A percentile compares a stretch with the other conserved stretches of the same genome.
Evolutionary conservation across 257 asterid genomes (phyloP).

Genomic region (Leptodermis oblonga): DNA sequence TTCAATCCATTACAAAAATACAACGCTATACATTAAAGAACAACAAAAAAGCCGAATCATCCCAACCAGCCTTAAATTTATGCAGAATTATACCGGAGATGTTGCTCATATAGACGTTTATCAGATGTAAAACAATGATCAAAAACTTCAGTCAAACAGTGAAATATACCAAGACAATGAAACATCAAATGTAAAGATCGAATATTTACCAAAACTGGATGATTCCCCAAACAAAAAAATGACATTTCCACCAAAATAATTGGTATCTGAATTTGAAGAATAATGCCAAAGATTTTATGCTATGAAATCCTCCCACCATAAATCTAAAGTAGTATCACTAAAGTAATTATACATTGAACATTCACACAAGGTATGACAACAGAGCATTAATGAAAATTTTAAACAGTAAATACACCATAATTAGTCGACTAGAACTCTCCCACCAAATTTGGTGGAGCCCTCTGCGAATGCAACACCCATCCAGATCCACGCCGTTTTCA

Average conservation of each 20-base stretch:
- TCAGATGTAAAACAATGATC: constrained; percentile 52
- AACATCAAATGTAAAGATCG: background rate
- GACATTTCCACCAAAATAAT: background rate
- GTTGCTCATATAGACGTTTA: constrained; percentile 75
- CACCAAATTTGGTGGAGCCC: too few species aligned
- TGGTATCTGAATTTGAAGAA: background rate
- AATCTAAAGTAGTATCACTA: background rate
- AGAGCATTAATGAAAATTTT: too few species aligned
- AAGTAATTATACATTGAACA: background rate
- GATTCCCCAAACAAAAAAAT: constrained; percentile 27
- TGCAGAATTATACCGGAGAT: constrained; percentile 62
- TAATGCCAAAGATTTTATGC: too few species aligned
- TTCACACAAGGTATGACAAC: too few species aligned
- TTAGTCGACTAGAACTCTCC: too few species aligned
- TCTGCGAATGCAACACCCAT: too few species aligned
- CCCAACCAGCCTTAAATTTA: constrained; percentile 18
- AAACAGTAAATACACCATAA: too few species aligned
- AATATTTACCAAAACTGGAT: constrained; percentile 69
- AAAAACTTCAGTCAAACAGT: constrained; percentile 2
- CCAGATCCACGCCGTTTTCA: too few species aligned
- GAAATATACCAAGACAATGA: background rate
- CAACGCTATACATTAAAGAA: constrained; percentile 34
- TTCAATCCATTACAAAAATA: constrained; percentile 30
- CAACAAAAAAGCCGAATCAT: constrained; percentile 17
- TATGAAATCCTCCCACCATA: background rate